Evolutionary conservation across 768 basidiomycete species (phyloP).

Genomic region (Auricularia sp.): DNA sequence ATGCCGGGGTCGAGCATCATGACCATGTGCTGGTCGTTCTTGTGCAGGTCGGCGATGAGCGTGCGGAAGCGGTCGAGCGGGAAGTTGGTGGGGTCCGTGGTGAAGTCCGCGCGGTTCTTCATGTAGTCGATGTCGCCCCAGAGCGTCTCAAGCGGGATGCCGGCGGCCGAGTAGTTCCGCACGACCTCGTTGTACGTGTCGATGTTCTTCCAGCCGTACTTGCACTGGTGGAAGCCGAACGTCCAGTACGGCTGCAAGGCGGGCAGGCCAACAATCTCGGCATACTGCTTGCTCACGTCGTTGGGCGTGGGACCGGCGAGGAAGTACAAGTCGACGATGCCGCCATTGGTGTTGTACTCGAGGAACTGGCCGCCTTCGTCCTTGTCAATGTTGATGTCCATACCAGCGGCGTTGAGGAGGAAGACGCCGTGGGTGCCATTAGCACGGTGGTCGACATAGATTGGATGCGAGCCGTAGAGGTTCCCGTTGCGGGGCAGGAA

Average conservation of each 20-base stretch:
- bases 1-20: slow-evolving; percentile 25
- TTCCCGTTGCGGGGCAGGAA: slow-evolving; percentile 50
- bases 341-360: slow-evolving; percentile 72
- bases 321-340: slow-evolving; percentile 71
- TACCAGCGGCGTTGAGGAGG: slow-evolving; percentile 59
- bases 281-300: slow-evolving; percentile 57
- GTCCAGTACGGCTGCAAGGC: slow-evolving; percentile 70
- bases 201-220: slow-evolving; percentile 56
- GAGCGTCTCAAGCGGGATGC: slow-evolving; percentile 66
- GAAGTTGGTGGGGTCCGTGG: slow-evolving; percentile 58
- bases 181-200: slow-evolving; percentile 54
- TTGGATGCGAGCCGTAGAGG: slow-evolving; percentile 60
- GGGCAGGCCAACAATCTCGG: slow-evolving; percentile 52
- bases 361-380: slow-evolving; percentile 28
- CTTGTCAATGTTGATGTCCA: slow-evolving; percentile 61
- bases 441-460: slow-evolving; percentile 60
- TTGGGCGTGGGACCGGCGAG: slow-evolving; percentile 53
- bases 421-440: slow-evolving; percentile 63
- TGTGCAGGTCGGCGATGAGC: slow-evolving; percentile 51
- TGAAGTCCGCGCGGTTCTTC: slow-evolving; percentile 57
- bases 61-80: slow-evolving; percentile 53
- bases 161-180: slow-evolving; percentile 45
- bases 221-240: slow-evolving; percentile 63
- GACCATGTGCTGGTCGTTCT: slow-evolving; percentile 42
- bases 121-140: slow-evolving; percentile 66